These are phyloP conservation scores for Metschnikowia cerradonensis DNA, from an alignment of 805 yeast species.

Conservation along the genomic window DNA sequence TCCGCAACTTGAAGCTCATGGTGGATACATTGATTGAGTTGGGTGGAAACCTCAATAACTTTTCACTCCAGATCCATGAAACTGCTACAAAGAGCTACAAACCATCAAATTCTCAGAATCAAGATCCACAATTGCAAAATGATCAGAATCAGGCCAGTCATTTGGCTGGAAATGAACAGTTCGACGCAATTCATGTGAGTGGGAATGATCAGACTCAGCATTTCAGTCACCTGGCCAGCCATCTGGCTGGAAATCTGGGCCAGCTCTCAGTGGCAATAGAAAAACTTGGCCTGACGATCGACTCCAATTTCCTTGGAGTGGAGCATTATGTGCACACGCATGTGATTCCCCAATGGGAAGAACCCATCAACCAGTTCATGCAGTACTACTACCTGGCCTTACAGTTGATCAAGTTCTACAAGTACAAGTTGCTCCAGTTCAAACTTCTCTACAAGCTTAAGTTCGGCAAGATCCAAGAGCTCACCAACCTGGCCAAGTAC, in stretches of 20 bases:
- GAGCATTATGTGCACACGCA: constrained; percentile 41
- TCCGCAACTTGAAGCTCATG: constrained; percentile 37
- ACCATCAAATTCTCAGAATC: no score
- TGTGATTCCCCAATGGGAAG: constrained; percentile 43
- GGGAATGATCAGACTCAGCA: no score
- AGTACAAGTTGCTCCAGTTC: constrained; percentile 49
- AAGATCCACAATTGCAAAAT: no score
- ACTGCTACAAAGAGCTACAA: background rate
- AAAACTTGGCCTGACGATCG: constrained; percentile 51
- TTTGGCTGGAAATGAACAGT: no score
- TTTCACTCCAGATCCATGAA: constrained; percentile 43
- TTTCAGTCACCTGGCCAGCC: no score
- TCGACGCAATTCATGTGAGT: no score
- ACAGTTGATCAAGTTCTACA: constrained; percentile 46
- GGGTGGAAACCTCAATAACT: constrained; percentile 56
- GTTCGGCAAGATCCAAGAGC: constrained; percentile 36
- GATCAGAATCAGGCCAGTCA: no score
- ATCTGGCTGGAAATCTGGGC: no score
- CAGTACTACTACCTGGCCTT: constrained; percentile 42
- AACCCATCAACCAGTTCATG: constrained; percentile 46
- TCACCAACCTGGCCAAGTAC: constrained; percentile 24
- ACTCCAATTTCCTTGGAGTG: constrained; percentile 45
- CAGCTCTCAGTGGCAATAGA: constrained; percentile 38
- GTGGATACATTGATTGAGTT: constrained; percentile 43
- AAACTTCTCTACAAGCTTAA: constrained; percentile 38